Evolutionary conservation across 345 rosid genomes (phyloP).

Genomic region (Salix exigua): DNA sequence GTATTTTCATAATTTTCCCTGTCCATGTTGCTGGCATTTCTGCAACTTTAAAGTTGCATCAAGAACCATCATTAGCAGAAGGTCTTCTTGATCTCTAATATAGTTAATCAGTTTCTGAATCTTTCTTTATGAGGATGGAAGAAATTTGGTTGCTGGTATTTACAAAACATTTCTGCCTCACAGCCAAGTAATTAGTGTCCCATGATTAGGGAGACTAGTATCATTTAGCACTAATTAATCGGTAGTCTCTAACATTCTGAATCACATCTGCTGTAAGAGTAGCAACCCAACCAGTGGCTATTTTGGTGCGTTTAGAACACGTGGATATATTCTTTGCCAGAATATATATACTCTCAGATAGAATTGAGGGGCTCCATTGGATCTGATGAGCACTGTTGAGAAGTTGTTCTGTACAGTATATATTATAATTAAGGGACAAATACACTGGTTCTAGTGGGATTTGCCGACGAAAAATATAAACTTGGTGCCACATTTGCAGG

Average conservation of each 20-base stretch:
- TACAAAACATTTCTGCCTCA: too few species aligned
- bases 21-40: neutral
- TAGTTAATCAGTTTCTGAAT: too few species aligned
- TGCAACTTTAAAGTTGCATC: neutral
- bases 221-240: neutral
- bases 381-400: conserved; percentile 10
- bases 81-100: too few species aligned
- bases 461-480: neutral
- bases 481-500: neutral
- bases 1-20: neutral
- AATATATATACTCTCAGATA: neutral
- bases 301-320: conserved; percentile 13
- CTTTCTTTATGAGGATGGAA: too few species aligned
- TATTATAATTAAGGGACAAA: neutral
- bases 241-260: neutral
- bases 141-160: too few species aligned
- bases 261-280: neutral
- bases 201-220: too few species aligned
- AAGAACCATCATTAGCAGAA: too few species aligned
- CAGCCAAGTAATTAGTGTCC: too few species aligned
- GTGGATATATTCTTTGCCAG: conserved; percentile 24
- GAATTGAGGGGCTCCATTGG: neutral
- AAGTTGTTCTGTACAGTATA: conserved; percentile 17
- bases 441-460: conserved; percentile 21
- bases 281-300: neutral